Conservation (phyloP, 2,329 filamentous ascomycete species). For the Coniochaeta sp. region DNA sequence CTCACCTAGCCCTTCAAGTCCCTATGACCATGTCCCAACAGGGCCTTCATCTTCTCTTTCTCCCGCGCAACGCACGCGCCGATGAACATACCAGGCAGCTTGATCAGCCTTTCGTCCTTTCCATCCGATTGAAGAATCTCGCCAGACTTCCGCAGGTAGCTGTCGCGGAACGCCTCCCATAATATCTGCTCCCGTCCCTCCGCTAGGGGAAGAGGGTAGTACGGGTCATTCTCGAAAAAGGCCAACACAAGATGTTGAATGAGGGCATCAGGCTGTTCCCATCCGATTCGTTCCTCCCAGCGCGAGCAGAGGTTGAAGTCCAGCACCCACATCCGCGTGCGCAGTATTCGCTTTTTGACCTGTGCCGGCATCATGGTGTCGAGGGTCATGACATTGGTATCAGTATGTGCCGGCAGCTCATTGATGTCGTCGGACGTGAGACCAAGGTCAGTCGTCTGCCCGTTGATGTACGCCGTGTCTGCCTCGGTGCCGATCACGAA, state of each 20-base stretch:
- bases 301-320: conserved; percentile 22
- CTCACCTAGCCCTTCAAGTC: background rate
- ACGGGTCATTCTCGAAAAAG: conserved; percentile 10
- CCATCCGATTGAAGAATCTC: background rate
- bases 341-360: conserved; percentile 4
- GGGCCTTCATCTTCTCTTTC: conserved; percentile 3
- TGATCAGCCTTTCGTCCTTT: background rate
- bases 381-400: background rate
- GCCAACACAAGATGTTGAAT: conserved; percentile 6
- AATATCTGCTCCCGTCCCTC: conserved; percentile 1
- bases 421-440: conserved; percentile 1
- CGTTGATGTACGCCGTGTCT: background rate
- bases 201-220: conserved; percentile 8
- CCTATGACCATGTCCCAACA: conserved; percentile 6
- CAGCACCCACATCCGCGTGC: conserved; percentile 18
- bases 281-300: conserved; percentile 7
- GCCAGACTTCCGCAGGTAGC: conserved; percentile 5
- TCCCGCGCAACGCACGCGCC: conserved; percentile 8
- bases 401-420: conserved; percentile 1
- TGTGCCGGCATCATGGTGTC: conserved; percentile 5
- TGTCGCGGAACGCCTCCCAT: conserved; percentile 6
- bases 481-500: conserved; percentile 21
- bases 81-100: conserved; percentile 6
- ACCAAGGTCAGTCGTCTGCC: too few species aligned
- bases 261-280: conserved; percentile 5